Conservation (phyloP, 768 basidiomycete genomes). For the Holtermanniella nyarrowii region DNA sequence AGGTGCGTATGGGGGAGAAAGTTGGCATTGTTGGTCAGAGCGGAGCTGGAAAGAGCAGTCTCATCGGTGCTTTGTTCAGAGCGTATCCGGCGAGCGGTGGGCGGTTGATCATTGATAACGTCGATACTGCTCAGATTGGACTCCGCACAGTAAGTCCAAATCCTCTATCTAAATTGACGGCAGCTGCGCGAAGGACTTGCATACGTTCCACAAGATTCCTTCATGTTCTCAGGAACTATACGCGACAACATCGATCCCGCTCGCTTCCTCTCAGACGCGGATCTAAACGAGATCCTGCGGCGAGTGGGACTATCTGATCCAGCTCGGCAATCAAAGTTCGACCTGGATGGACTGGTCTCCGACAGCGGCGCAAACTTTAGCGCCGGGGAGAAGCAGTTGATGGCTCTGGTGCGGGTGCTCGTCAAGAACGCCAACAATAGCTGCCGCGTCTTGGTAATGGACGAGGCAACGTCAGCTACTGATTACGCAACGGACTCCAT, state of each 20-base stretch:
- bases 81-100: constrained; percentile 56
- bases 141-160: constrained; percentile 44
- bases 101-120: constrained; percentile 46
- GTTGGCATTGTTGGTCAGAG: constrained; percentile 65
- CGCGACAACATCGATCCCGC: constrained; percentile 23
- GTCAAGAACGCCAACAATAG: constrained; percentile 49
- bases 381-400: constrained; percentile 56
- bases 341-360: constrained; percentile 52
- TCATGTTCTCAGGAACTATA: constrained; percentile 43
- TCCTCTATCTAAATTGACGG: background rate
- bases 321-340: constrained; percentile 52
- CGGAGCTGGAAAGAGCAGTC: constrained; percentile 48
- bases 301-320: constrained; percentile 53
- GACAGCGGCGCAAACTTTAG: constrained; percentile 61
- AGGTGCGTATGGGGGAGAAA: constrained; percentile 65
- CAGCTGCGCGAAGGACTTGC: constrained; percentile 49
- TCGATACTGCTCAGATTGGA: constrained; percentile 46
- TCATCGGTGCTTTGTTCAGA: constrained; percentile 47
- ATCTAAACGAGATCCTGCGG: constrained; percentile 47
- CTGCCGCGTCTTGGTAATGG: constrained; percentile 50
- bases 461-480: constrained; percentile 82
- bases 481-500: constrained; percentile 74
- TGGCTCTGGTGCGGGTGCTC: constrained; percentile 54
- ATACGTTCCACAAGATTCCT: constrained; percentile 59
- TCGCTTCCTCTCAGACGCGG: constrained; percentile 8